A percentile compares a stretch with the other conserved stretches of the same genome.
Conservation (phyloP, 1,284 basidiomycete species). For the Entoloma clypeatum region DNA sequence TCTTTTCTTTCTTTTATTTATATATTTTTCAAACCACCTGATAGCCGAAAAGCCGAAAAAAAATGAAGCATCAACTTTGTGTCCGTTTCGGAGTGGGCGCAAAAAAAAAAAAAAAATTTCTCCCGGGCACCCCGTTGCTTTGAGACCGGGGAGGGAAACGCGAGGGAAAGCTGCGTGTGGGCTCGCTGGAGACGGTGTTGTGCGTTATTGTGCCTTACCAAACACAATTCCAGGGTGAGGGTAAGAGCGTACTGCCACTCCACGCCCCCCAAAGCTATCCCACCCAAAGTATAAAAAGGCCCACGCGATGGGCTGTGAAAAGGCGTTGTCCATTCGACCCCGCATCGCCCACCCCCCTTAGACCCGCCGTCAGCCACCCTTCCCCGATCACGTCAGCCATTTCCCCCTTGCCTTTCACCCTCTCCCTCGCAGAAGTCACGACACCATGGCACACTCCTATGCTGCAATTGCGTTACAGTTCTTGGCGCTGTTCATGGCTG, state of each 20-base stretch:
- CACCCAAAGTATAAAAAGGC: constrained; percentile 18
- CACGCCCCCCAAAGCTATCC: constrained; percentile 6
- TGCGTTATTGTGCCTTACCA: constrained; percentile 12
- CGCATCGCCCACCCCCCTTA: constrained; percentile 7
- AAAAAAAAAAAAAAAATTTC: constrained; percentile 7
- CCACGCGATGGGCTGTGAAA: constrained; percentile 12
- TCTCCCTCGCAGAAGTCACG: background rate
- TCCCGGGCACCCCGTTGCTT: constrained; percentile 3
- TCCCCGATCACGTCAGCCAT: background rate
- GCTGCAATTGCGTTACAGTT: constrained; percentile 38
- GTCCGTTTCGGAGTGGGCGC: too few relatives aligned
- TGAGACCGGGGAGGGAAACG: constrained; percentile 11
- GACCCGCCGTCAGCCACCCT: background rate
- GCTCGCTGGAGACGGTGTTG: constrained; percentile 9
- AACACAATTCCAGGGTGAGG: constrained; percentile 12
- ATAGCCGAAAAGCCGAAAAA: too few relatives aligned
- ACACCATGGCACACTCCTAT: too few relatives aligned
- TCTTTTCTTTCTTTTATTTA: too few relatives aligned
- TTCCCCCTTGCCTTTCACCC: background rate
- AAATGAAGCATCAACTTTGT: too few relatives aligned
- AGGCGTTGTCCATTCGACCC: constrained; percentile 13
- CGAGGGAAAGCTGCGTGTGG: constrained; percentile 9
- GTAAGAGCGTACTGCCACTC: constrained; percentile 9
- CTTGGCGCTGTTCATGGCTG: constrained; percentile 40
- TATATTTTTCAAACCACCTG: too few relatives aligned